phyloP scores from a whole-genome alignment of 2,329 filamentous ascomycete genomes.

The Cladosporium sp. region DNA sequence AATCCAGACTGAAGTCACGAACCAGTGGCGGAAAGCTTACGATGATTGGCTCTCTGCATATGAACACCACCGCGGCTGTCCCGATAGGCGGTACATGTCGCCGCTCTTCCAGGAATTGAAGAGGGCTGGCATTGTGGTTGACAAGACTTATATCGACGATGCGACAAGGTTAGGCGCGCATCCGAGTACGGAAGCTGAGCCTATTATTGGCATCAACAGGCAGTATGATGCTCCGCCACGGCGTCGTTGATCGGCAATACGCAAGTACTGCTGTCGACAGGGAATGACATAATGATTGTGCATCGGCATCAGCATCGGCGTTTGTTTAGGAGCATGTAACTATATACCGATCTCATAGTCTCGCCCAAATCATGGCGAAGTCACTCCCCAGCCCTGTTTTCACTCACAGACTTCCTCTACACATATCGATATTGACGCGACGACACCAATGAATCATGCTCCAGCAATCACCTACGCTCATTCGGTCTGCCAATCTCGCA shows the following conservation, averaged over 20 bases:
- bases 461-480: no score
- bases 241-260: not conserved
- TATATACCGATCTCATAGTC: not conserved
- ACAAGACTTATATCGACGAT: not conserved
- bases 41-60: not conserved
- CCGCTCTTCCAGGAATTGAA: not conserved
- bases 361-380: no score
- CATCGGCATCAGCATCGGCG: not conserved
- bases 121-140: not conserved
- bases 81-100: not conserved
- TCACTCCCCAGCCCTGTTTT: no score
- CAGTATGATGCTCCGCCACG: not conserved
- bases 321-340: not conserved
- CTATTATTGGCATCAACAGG: not conserved
- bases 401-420: no score
- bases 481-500: no score
- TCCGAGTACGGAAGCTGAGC: not conserved
- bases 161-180: not conserved
- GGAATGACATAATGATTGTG: not conserved
- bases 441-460: no score
- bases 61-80: constrained; percentile 5
- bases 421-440: no score
- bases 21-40: not conserved
- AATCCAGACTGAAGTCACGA: not conserved
- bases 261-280: not conserved